Base-by-base conservation (phyloP, 495 filamentous ascomycete species). In the Podospora comata region DNA sequence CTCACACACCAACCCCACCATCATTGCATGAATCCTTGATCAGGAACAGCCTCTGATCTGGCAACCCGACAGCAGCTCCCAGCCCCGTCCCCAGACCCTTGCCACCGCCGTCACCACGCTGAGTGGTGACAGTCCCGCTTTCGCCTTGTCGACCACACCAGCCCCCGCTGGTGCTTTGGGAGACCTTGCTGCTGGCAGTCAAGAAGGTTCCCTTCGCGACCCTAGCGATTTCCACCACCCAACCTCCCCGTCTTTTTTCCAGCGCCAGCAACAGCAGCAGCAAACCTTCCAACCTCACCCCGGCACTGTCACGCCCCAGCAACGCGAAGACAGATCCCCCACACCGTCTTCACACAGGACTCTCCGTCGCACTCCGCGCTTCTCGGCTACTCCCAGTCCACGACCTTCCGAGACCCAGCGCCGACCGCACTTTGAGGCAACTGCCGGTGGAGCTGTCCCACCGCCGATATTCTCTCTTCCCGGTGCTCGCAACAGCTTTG, bases 361-460 rank as follows among this genome's bases (percentile, higher is more conserved):
- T 32, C 78, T 84, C 64, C 82, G 82, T 65, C 82, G 82, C 55
- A 84, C 82, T 13, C 79, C 82, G 18, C 77, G 77, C 60, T 84
- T 84, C 71, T 78, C 75, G 26, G 73, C 75, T 53, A 80, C 71
- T 53, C 81, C 81, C n/a, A 80, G 78, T 57, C 79, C 81, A 6
- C 75, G 72, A 13, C 77, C 72, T 11, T 71, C 75, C 55, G 74
- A 72, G 26, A 58, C 68, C 54, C 69, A 58, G 67, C 78, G 78
- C 62, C 73, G 70, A 23, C 65, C 76, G 48, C 78, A 79, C 68
- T 65, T 79, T 57, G 76, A 76, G 55, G 77, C 79, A 9, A 76
- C 70, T 23, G 72, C 75, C 6, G 70, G 76, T 65, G 79, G 79
- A 62, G 72, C 76, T 69, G 70, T 62, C 69, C 77, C 72, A 61